Percentiles rank a stretch among this genome's conserved stretches.
Evolutionary conservation across 1,139 yeast genomes (phyloP).

Genomic region (Hansenula anomala): DNA sequence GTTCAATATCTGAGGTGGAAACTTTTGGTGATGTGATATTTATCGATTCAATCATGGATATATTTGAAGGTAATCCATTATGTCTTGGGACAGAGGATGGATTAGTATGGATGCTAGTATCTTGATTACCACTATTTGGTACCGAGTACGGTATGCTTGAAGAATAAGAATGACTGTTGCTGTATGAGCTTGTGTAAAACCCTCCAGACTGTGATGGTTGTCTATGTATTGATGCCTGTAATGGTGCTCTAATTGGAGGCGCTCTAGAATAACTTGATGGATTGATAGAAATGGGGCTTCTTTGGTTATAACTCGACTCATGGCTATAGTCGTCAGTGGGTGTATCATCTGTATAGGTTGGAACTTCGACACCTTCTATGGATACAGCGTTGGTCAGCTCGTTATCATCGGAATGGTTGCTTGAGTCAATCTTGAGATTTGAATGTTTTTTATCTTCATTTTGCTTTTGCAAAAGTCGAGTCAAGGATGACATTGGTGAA

Average conservation of each 20-base stretch:
- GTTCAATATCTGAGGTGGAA: slow-evolving; percentile 46
- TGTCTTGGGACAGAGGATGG: slow-evolving; percentile 38
- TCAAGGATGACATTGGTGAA: slow-evolving; percentile 21
- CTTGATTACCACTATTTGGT: slow-evolving; percentile 33
- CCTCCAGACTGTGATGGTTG: slow-evolving; percentile 12
- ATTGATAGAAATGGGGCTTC: slow-evolving; percentile 21
- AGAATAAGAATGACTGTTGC: slow-evolving; percentile 42
- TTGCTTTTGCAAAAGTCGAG: slow-evolving; percentile 21
- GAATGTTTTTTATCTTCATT: slow-evolving; percentile 9
- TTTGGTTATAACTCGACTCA: slow-evolving; percentile 9
- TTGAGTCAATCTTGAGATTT: slow-evolving; percentile 1
- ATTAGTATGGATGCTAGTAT: slow-evolving; percentile 15
- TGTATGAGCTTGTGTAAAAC: slow-evolving; percentile 12
- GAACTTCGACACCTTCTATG: slow-evolving; percentile 24
- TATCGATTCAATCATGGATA: slow-evolving; percentile 46
- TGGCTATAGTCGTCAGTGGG: background rate
- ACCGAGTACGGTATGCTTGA: slow-evolving; percentile 68
- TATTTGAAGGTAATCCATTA: slow-evolving; percentile 48
- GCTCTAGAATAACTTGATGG: slow-evolving; percentile 17
- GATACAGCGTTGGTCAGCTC: slow-evolving; percentile 20
- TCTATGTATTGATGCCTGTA: slow-evolving; percentile 22
- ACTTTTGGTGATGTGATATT: slow-evolving; percentile 70
- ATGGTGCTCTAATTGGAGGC: slow-evolving; percentile 24
- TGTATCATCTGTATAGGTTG: slow-evolving; percentile 9
- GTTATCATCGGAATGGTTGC: slow-evolving; percentile 7